Percentiles rank a stretch among this genome's conserved stretches.
Conservation (phyloP, 352 stramenopile species). For the Bremia lactucae region DNA sequence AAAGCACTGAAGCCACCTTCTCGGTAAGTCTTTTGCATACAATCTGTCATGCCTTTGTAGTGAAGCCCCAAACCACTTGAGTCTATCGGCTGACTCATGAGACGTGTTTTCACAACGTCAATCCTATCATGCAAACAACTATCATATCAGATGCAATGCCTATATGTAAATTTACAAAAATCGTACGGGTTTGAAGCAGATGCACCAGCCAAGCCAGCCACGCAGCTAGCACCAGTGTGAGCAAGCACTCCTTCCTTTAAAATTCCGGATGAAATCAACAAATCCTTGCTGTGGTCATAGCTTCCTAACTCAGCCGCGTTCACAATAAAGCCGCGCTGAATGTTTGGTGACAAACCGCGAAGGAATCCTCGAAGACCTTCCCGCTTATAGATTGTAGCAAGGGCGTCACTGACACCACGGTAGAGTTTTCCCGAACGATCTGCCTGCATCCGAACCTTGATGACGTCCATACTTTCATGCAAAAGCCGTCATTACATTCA, state of each 20-base stretch:
- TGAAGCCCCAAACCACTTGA: constrained; percentile 34
- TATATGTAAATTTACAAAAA: too few species aligned
- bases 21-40: constrained; percentile 51
- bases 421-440: constrained; percentile 62
- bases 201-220: constrained; percentile 68
- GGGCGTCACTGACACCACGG: constrained; percentile 52
- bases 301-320: constrained; percentile 79
- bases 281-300: constrained; percentile 82
- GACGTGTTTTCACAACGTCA: constrained; percentile 76
- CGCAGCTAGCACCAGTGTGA: constrained; percentile 61
- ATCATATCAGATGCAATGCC: constrained; percentile 2
- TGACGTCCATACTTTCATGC: constrained; percentile 62
- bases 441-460: constrained; percentile 84
- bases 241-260: constrained; percentile 52
- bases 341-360: constrained; percentile 74
- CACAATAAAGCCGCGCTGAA: constrained; percentile 79
- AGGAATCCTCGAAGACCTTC: constrained; percentile 67
- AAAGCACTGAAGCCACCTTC: constrained; percentile 57
- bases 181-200: constrained; percentile 65
- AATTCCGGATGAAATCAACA: constrained; percentile 52
- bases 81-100: constrained; percentile 75
- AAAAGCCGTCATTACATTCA: constrained; percentile 1
- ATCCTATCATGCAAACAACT: constrained; percentile 27
- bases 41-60: constrained; percentile 68
- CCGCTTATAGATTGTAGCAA: constrained; percentile 59